Evolutionary conservation across 306 rosid genomes (phyloP).

Genomic region (Lathyrus tuberosus): DNA sequence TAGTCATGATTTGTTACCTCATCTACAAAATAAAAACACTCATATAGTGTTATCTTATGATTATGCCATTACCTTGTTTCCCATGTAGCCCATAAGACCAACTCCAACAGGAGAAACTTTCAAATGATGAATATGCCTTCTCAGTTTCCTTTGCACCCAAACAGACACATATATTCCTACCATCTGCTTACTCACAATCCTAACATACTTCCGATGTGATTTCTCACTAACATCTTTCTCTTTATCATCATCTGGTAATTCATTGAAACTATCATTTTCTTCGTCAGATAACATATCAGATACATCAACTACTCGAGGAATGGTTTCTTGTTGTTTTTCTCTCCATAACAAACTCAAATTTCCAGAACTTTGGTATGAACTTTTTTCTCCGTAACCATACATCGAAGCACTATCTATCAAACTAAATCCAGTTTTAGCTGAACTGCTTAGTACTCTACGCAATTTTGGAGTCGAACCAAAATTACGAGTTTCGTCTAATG

Average conservation of each 20-base stretch:
- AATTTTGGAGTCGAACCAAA: constrained; percentile 57
- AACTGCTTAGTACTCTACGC: constrained; percentile 68
- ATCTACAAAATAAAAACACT: not conserved
- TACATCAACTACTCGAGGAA: constrained; percentile 47
- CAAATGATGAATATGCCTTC: constrained; percentile 83
- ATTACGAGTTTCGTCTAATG: constrained; percentile 64
- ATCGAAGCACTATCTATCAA: constrained; percentile 45
- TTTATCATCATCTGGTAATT: constrained; percentile 47
- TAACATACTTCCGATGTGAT: constrained; percentile 57
- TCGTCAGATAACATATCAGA: constrained; percentile 55
- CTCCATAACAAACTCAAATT: constrained; percentile 55
- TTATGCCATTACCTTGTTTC: constrained; percentile 61
- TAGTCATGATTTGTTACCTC: not conserved
- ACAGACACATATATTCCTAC: constrained; percentile 88
- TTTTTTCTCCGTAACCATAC: constrained; percentile 48
- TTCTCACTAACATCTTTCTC: constrained; percentile 35
- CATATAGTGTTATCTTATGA: not conserved
- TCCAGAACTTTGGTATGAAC: constrained; percentile 66
- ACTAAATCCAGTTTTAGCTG: constrained; percentile 60
- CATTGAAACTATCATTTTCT: constrained; percentile 58
- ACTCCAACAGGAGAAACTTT: constrained; percentile 89
- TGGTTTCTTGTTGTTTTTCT: constrained; percentile 43
- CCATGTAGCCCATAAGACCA: constrained; percentile 98
- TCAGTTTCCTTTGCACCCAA: constrained; percentile 88
- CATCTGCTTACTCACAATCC: constrained; percentile 95